These are phyloP conservation scores for Austroboletus novae-zelandiae DNA, from an alignment of 1,284 basidiomycete species.

Conservation along the genomic window DNA sequence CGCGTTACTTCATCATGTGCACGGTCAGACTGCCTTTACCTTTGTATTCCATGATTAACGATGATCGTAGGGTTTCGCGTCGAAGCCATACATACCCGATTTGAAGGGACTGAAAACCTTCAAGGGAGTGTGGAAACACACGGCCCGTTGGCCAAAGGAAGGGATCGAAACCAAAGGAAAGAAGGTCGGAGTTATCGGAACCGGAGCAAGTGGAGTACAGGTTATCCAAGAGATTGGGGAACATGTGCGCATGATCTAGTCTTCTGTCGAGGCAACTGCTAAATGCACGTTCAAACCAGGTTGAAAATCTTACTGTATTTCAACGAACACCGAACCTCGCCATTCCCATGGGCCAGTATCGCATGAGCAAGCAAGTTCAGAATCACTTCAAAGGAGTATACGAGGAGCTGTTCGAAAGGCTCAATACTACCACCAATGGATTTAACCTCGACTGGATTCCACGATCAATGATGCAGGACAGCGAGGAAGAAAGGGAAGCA, in stretches of 20 bases:
- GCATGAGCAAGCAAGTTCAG: slow-evolving; percentile 9
- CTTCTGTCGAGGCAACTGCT: not conserved
- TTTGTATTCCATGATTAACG: not conserved
- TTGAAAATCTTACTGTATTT: slow-evolving; percentile 15
- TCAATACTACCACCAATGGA: not conserved
- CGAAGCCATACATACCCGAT: slow-evolving; percentile 13
- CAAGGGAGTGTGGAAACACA: slow-evolving; percentile 11
- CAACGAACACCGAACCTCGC: slow-evolving; percentile 19
- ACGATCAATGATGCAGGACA: slow-evolving; percentile 2
- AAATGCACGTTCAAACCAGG: slow-evolving; percentile 1
- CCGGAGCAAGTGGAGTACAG: slow-evolving; percentile 15
- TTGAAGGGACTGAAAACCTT: slow-evolving; percentile 15
- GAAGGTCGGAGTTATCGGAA: slow-evolving; percentile 15
- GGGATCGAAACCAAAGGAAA: slow-evolving; percentile 9
- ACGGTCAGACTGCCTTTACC: slow-evolving; percentile 1
- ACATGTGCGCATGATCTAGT: slow-evolving; percentile 4
- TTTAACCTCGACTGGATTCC: not conserved
- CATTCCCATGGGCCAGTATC: slow-evolving; percentile 13
- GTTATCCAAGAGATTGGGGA: slow-evolving; percentile 16
- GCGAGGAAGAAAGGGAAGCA: slow-evolving; percentile 9
- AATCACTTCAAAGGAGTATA: slow-evolving; percentile 17
- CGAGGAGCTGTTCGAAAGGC: slow-evolving; percentile 9
- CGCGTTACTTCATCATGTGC: slow-evolving; percentile 14
- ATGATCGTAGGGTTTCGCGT: slow-evolving; percentile 8
- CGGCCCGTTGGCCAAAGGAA: slow-evolving; percentile 12